Conservation (phyloP, 495 filamentous ascomycete genomes). For the Lindgomyces ingoldianus region DNA sequence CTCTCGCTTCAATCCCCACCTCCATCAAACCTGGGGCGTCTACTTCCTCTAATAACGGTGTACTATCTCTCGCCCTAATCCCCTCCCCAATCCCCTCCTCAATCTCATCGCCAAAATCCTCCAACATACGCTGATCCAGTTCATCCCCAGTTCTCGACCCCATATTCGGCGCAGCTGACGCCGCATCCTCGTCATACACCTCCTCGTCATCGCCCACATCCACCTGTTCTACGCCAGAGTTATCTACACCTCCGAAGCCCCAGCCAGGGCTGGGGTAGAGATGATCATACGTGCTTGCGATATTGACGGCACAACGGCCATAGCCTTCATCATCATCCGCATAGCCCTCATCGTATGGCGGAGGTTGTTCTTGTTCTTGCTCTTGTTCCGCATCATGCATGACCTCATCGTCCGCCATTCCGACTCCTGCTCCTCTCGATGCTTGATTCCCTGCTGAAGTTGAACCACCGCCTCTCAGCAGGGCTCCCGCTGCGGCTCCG, state of each 20-base stretch:
- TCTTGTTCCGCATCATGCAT: not conserved
- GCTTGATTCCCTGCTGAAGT: not conserved
- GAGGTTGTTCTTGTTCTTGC: too few species aligned
- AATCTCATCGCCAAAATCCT: slow-evolving; percentile 1
- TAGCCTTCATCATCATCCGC: not conserved
- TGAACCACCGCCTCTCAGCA: not conserved
- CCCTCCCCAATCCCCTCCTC: not conserved
- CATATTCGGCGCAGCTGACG: not conserved
- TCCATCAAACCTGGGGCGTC: not conserved
- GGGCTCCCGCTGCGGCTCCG: slow-evolving; percentile 43
- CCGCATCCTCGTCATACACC: not conserved
- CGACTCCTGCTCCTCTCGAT: not conserved
- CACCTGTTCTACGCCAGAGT: too few species aligned
- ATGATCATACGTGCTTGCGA: not conserved
- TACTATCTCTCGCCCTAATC: not conserved
- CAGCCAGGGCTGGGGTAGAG: not conserved
- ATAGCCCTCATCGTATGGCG: not conserved
- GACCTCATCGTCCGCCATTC: not conserved
- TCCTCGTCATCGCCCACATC: too few species aligned
- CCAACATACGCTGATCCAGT: not conserved
- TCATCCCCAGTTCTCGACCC: not conserved
- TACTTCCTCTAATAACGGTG: not conserved
- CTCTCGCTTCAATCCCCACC: not conserved
- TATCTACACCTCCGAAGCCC: not conserved
- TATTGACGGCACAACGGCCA: not conserved